These are phyloP conservation scores for Fistulinella cinereoalba DNA, from an alignment of 1,284 basidiomycete genomes.

Conservation along the genomic window DNA sequence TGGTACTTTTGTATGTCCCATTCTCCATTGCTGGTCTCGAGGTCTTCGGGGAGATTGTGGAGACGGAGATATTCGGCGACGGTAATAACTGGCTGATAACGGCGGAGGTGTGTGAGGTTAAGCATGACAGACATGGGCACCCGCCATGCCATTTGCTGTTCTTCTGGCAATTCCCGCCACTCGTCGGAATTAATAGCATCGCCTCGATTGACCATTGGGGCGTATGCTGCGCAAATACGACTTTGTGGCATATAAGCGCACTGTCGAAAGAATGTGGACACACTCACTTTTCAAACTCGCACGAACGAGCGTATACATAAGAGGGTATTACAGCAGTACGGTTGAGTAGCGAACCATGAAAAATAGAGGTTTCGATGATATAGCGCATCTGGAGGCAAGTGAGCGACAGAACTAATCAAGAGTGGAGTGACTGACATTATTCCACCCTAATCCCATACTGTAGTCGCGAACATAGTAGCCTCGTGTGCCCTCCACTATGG, in stretches of 20 bases:
- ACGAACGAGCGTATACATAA: conserved; percentile 40
- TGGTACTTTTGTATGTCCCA: conserved; percentile 37
- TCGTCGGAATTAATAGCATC: conserved; percentile 40
- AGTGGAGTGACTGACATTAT: conserved; percentile 24
- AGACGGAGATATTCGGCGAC: conserved; percentile 43
- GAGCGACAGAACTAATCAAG: conserved; percentile 3
- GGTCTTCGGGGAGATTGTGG: conserved; percentile 35
- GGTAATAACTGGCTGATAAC: conserved; percentile 39
- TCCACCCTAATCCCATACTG: conserved; percentile 34
- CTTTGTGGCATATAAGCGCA: conserved; percentile 12
- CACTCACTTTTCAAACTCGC: conserved; percentile 37
- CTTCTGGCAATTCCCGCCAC: conserved; percentile 41
- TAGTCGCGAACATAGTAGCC: conserved; percentile 35
- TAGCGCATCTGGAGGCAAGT: conserved; percentile 35
- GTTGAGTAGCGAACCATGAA: conserved; percentile 38
- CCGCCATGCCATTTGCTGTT: conserved; percentile 43
- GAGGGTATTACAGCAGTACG: conserved; percentile 40
- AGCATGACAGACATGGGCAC: conserved; percentile 43
- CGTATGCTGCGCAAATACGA: conserved; percentile 34
- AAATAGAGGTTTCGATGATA: conserved; percentile 40
- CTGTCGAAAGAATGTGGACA: background rate
- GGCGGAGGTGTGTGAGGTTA: conserved; percentile 43
- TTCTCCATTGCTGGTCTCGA: conserved; percentile 38
- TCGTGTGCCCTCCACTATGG: conserved; percentile 21
- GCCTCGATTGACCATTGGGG: conserved; percentile 41